These are phyloP conservation scores for Emmonsia crescens DNA, from an alignment of 2,329 filamentous ascomycete genomes.

Conservation along the genomic window DNA sequence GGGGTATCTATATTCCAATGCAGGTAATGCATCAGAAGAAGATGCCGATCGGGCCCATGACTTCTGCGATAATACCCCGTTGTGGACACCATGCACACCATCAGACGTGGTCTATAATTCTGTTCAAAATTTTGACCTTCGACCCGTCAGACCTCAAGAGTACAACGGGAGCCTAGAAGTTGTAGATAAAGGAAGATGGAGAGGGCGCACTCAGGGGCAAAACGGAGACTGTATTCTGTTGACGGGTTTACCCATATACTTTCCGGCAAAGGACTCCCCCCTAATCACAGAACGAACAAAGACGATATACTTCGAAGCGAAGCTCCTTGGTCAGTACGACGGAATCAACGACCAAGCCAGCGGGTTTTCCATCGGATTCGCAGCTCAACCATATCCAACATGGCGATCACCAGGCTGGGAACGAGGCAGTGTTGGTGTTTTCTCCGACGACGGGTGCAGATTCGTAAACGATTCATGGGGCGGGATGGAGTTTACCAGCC, in stretches of 20 bases:
- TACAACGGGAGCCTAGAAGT: slow-evolving; percentile 30
- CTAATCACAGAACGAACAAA: slow-evolving; percentile 35
- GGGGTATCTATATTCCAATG: slow-evolving; percentile 42
- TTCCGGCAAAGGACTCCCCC: slow-evolving; percentile 41
- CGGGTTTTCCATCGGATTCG: slow-evolving; percentile 49
- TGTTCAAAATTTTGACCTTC: slow-evolving; percentile 36
- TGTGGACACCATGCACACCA: slow-evolving; percentile 40
- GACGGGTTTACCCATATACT: slow-evolving; percentile 47
- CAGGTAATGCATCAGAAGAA: slow-evolving; percentile 45
- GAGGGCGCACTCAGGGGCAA: slow-evolving; percentile 31
- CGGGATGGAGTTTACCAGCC: slow-evolving; percentile 45
- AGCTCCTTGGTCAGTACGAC: slow-evolving; percentile 34
- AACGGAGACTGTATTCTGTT: slow-evolving; percentile 43
- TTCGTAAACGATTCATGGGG: slow-evolving; percentile 54
- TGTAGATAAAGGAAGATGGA: slow-evolving; percentile 32
- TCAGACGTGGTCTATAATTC: slow-evolving; percentile 32
- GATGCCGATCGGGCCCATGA: slow-evolving; percentile 46
- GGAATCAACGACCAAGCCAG: slow-evolving; percentile 33
- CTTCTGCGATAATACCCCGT: slow-evolving; percentile 43
- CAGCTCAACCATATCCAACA: slow-evolving; percentile 50
- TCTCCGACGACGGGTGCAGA: slow-evolving; percentile 51
- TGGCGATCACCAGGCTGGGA: slow-evolving; percentile 56
- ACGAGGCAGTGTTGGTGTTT: slow-evolving; percentile 49
- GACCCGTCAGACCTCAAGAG: slow-evolving; percentile 33
- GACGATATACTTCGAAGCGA: slow-evolving; percentile 51